These are phyloP conservation scores for Passalora sequoiae DNA, from an alignment of 2,329 filamentous ascomycete species.

Conservation along the genomic window DNA sequence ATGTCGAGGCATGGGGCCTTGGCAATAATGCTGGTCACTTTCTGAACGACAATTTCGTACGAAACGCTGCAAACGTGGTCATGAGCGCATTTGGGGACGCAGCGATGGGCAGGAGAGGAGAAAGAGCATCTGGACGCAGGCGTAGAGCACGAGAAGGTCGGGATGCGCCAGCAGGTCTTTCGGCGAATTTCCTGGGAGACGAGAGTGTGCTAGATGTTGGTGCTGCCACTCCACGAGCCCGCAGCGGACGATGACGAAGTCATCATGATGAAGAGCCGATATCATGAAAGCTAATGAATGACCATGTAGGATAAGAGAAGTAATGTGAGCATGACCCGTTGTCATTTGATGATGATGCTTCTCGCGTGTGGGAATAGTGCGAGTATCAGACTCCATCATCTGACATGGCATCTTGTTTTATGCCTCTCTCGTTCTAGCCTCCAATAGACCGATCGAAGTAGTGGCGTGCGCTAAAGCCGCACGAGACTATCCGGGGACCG, in stretches of 20 bases:
- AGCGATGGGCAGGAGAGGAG: conserved; percentile 29
- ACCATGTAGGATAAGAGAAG: neutral
- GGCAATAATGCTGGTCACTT: conserved; percentile 54
- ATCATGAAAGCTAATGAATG: neutral
- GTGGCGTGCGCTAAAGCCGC: no score
- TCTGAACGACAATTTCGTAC: conserved; percentile 56
- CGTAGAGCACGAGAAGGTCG: conserved; percentile 19
- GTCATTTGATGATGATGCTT: no score
- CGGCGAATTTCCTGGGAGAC: conserved; percentile 33
- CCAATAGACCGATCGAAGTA: no score
- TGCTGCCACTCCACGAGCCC: neutral
- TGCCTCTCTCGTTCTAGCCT: no score
- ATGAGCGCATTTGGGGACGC: conserved; percentile 33
- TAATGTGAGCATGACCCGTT: no score
- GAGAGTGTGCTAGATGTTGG: conserved; percentile 31
- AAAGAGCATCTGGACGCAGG: conserved; percentile 28
- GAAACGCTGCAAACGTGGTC: conserved; percentile 29
- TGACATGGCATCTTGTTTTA: no score
- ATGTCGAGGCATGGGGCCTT: conserved; percentile 33
- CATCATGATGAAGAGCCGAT: neutral
- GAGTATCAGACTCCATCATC: no score
- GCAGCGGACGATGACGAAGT: neutral
- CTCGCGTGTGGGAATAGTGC: no score
- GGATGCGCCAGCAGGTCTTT: conserved; percentile 25
- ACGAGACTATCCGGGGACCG: no score